Conservation (phyloP, 306 rosid genomes). For the Pterocarpus macrocarpus region DNA sequence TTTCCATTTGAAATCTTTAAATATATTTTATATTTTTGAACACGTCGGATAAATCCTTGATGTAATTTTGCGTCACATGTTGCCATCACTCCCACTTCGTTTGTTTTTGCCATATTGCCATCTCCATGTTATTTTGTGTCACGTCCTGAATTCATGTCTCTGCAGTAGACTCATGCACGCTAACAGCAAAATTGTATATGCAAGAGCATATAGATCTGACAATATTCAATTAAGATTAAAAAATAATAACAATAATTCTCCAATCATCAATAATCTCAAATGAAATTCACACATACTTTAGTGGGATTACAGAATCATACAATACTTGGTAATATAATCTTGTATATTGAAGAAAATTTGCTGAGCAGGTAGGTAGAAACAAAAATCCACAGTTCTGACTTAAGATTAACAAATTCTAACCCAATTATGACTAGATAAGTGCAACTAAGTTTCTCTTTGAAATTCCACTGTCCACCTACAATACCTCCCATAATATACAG, state of each 20-base stretch:
- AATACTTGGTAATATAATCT: background rate
- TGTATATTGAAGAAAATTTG: slow-evolving; percentile 2
- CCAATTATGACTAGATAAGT: slow-evolving; percentile 10
- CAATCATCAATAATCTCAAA: background rate
- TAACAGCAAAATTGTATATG: background rate
- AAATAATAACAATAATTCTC: background rate
- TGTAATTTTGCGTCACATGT: too few species aligned
- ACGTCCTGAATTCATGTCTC: slow-evolving; percentile 6
- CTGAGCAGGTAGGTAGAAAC: slow-evolving; percentile 4
- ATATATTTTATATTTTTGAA: background rate
- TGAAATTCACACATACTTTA: background rate
- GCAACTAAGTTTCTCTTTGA: background rate
- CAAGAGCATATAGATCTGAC: background rate
- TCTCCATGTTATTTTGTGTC: background rate
- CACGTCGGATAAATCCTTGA: background rate
- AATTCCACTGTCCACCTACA: too few species aligned
- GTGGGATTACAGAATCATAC: background rate
- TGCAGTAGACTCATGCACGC: background rate
- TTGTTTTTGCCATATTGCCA: background rate
- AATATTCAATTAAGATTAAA: background rate
- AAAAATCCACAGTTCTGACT: background rate
- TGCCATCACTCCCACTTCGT: background rate
- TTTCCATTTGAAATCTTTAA: slow-evolving; percentile 4
- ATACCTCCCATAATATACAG: too few species aligned
- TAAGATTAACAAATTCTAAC: background rate